Base-by-base conservation (phyloP, 805 yeast genomes). In the Metschnikowia colocasiae region DNA sequence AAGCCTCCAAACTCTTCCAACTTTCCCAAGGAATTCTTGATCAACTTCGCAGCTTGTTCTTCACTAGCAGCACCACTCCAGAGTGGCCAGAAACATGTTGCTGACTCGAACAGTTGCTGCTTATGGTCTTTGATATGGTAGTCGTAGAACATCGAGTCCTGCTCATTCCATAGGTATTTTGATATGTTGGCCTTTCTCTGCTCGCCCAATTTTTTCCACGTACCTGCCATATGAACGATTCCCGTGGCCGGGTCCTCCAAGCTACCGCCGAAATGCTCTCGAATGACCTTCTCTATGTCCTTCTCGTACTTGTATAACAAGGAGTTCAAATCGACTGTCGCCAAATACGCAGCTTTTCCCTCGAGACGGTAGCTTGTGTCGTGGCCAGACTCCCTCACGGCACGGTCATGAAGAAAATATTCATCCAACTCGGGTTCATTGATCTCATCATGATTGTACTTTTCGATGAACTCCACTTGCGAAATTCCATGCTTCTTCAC, bases 371-470 rank as follows among this genome's bases (percentile, higher is more conserved):
- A 89, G 1, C 92, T 76, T 0, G 98, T 94, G 62, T 92, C 99
- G 63, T 94, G 98, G 1, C 99, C 99, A 27, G 94, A 83, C 67
- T 92, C 99, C 61, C 99, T 79, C 9, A 92, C 95, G 1, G 95
- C 97, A 49, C 97, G 75, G 64, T 92, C 99, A 61, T 92, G 96
- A 42, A 87, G 64, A 62, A 92, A 87, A 62, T 87, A 92, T 52
- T 81, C 90, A 59, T 94, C 98, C 50, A 92, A 73, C n/a, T 73
- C 81, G 1, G 96, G 95, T 59, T 88, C 97, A 3, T 68, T 50
- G 16, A 92, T 74, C 43, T 71, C 65, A 3, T 85, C 83, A 34
- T 70, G 64, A 59, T 91, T 89, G 69, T 92, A 94, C 54, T 59
- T 56, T 59, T 75, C 72, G 38, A 75, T 66, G 52, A 84, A 80